Base-by-base conservation (phyloP, 1,284 basidiomycete species). In the Takashimella koratensis region DNA sequence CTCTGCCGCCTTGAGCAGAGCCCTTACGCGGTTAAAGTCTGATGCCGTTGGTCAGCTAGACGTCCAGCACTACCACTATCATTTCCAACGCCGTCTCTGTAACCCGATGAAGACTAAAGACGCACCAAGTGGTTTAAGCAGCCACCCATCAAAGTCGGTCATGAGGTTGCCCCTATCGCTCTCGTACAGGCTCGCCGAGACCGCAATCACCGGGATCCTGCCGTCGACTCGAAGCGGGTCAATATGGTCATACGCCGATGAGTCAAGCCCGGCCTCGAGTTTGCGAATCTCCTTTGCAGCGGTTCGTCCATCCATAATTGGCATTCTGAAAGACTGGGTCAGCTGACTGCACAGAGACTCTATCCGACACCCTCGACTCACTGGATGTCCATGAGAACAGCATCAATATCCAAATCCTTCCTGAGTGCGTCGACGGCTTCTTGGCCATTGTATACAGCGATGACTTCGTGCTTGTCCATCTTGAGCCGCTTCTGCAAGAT, bases 371-470 rank as follows among this genome's bases (percentile, higher is more conserved):
- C n/a, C 1, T 30, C 5, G 27, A 78, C 84, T 58, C 59, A 87
- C 86, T 89, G 87, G 27, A 91, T 84, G 70, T 91, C 88, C 89
- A 91, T 91, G 51, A 93, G 77, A 19, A 91, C 79, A 46, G 81
- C 83, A 68, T 93, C 88, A 16, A 82, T 79, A 27, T 79, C 78
- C 65, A 66, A 64, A 67, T 90, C 86, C 0, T 71, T 64, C 52
- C 80, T 70, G 26, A 90, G 77, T 54, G 79, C 78, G 43, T 87
- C 83, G 2, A 89, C 77, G 0, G 83, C 85, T 67, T 90, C 87
- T 71, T 87, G 86, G 4, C 89, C 88, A 63, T 91, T 89, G 3
- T 82, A 84, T 0, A 84, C 84, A 45, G 82, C 81, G 22, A 85
- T 77, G 2, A 89, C 85, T 11, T 68, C 77, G 64, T 90, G 87